A percentile compares a stretch with the other conserved stretches of the same genome.
phyloP scores from a whole-genome alignment of 495 filamentous ascomycete genomes.

The Neurospora africana region DNA sequence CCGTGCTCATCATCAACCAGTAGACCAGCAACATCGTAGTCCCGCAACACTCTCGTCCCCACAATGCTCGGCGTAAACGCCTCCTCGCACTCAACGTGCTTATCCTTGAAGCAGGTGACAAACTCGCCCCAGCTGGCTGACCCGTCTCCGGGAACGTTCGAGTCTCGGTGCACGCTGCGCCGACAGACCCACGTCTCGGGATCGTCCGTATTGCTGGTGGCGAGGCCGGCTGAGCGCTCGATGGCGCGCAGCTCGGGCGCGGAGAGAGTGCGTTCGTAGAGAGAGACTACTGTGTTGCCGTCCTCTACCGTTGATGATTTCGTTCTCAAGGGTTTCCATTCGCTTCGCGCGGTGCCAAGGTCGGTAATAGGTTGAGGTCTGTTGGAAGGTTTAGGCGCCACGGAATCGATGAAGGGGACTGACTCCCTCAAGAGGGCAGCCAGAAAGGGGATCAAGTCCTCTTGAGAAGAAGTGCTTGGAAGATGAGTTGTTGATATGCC shows the following conservation, averaged over 20 bases:
- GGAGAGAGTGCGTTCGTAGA: slow-evolving; percentile 34
- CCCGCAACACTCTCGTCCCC: slow-evolving; percentile 46
- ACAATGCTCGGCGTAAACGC: slow-evolving; percentile 62
- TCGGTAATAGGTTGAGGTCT: not conserved
- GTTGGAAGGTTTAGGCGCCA: slow-evolving; percentile 24
- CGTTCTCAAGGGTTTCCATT: slow-evolving; percentile 32
- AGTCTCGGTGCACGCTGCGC: slow-evolving; percentile 50
- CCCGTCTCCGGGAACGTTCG: slow-evolving; percentile 28
- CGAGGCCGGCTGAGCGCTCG: not conserved
- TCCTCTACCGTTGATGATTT: slow-evolving; percentile 33
- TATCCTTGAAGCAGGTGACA: slow-evolving; percentile 41
- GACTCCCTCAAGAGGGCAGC: slow-evolving; percentile 43
- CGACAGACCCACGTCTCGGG: slow-evolving; percentile 46
- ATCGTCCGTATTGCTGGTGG: slow-evolving; percentile 5
- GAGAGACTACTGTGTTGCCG: slow-evolving; percentile 29
- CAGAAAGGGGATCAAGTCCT: slow-evolving; percentile 29
- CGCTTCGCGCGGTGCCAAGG: slow-evolving; percentile 8
- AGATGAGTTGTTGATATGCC: slow-evolving; percentile 31
- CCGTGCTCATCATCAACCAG: slow-evolving; percentile 17
- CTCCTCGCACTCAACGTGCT: slow-evolving; percentile 58
- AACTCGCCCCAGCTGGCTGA: slow-evolving; percentile 62
- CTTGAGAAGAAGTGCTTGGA: slow-evolving; percentile 15
- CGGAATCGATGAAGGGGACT: slow-evolving; percentile 41
- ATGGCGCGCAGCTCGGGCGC: slow-evolving; percentile 21
- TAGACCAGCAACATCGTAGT: slow-evolving; percentile 22